Evolutionary conservation across 75 land plant genomes (phyloP), one percentile per base, ranked within the genome.

Genomic region (Picea sitchensis): DNA sequence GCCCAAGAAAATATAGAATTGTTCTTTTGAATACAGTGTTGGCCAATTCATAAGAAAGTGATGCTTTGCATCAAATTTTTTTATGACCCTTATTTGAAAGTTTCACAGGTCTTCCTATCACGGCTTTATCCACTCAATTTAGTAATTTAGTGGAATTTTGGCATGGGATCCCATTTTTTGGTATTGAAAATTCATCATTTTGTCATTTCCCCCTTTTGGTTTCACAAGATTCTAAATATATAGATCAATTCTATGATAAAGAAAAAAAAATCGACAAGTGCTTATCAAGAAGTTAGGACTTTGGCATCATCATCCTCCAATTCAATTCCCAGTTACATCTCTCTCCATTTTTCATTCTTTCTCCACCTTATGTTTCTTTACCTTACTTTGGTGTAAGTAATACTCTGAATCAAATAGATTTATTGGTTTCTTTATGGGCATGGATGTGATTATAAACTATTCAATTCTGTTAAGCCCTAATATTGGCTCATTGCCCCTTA

Each of bases 11-110:
- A 20, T 51, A 75, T 7, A 56, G 20, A 57, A 51, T 5, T 26
- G 58, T 57, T 75, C 59, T 75, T 11, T 13, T 57, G 20, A 59
- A 75, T 75, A 13, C 76, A 75, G 34, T 75, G 26, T 26, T 75
- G 58, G 76, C 54, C 2, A 57, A n/a, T 7, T 56, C 34, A 54
- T 15, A 51, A 51, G 34, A 13, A 56, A 57, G 18, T 75, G 32
- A 15, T 75, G 11, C 76, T 75, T 57, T 75, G 5, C 59, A 20
- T 23, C 30, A 30, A 17, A 14, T 74, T 23, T 58, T 75, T 56
- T 75, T 59, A 75, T 14, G 13, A 75, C 34, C 59, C 14, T 54
- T 51, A 26, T 57, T 75, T 30, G 76, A 56, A 1, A 57, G 8
- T 57, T 75, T 26, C 41, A 75, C 30, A 34, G 59, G 58, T 21